A percentile compares a stretch with the other conserved stretches of the same genome.
Evolutionary conservation across 2,329 filamentous ascomycete species (phyloP).

Genomic region (Diaporthe capsici): DNA sequence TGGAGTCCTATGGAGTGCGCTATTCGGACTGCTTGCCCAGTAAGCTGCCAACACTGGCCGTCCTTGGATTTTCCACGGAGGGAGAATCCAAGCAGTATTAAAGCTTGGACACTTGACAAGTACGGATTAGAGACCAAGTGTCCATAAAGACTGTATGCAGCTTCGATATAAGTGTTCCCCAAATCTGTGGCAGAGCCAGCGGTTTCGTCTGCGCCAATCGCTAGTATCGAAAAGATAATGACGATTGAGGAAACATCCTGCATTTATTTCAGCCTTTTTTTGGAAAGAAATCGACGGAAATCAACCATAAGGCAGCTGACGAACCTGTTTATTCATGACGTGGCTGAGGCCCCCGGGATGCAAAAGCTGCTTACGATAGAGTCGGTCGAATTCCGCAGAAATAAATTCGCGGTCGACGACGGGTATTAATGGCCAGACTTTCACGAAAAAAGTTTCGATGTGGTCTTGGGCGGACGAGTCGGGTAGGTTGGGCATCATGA

Average conservation of each 20-base stretch:
- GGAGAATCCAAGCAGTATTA: constrained; percentile 43
- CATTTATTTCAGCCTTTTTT: background rate
- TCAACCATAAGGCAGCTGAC: background rate
- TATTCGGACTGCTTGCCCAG: constrained; percentile 46
- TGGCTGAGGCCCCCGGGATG: constrained; percentile 4
- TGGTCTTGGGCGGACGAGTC: background rate
- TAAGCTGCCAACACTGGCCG: constrained; percentile 47
- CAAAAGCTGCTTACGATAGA: background rate
- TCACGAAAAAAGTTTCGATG: constrained; percentile 9
- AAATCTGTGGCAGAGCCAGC: constrained; percentile 1
- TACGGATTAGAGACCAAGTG: constrained; percentile 5
- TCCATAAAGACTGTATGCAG: constrained; percentile 12
- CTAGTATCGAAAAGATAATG: background rate
- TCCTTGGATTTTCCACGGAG: constrained; percentile 44
- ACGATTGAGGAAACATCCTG: constrained; percentile 2
- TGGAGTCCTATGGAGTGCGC: constrained; percentile 48
- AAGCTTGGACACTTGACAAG: constrained; percentile 16
- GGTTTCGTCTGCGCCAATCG: constrained; percentile 13
- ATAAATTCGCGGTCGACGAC: constrained; percentile 2
- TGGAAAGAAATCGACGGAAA: background rate
- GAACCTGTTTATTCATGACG: constrained; percentile 11
- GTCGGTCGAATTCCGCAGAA: background rate
- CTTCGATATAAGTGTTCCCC: constrained; percentile 4
- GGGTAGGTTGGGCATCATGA: constrained; percentile 38
- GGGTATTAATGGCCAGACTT: constrained; percentile 5